Evolutionary conservation across 306 rosid species (phyloP).

Genomic region (Trifolium pratense): DNA sequence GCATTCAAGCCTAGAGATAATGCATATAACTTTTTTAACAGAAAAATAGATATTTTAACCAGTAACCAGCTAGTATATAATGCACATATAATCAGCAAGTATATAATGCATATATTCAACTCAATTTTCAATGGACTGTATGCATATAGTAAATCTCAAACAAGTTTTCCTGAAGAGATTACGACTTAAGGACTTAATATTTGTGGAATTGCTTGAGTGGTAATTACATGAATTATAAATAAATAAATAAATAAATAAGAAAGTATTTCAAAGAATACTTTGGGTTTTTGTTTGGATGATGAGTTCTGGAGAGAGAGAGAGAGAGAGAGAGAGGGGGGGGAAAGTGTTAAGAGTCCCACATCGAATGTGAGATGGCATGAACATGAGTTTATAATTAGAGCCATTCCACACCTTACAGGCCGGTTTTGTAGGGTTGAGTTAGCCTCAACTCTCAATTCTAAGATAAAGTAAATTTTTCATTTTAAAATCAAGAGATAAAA

Average conservation of each 20-base stretch:
- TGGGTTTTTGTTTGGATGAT: not conserved
- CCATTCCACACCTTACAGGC: no score
- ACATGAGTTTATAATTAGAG: no score
- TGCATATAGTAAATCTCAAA: constrained; percentile 2
- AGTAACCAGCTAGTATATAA: constrained; percentile 11
- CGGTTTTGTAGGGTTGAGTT: no score
- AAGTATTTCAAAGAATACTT: not conserved
- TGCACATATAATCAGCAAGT: constrained; percentile 17
- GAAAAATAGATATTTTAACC: constrained; percentile 12
- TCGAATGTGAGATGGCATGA: no score
- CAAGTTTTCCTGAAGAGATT: constrained; percentile 10
- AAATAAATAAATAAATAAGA: not conserved
- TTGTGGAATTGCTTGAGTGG: not conserved
- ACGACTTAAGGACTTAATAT: not conserved
- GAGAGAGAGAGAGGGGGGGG: not conserved
- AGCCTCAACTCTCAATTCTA: not conserved
- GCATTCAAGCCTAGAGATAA: constrained; percentile 18
- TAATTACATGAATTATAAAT: not conserved
- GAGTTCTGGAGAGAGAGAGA: not conserved
- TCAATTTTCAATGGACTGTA: constrained; percentile 25
- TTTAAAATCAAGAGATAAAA: constrained; percentile 2
- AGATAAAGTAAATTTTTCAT: not conserved
- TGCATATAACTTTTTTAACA: not conserved
- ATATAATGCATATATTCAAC: constrained; percentile 11
- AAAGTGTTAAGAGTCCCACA: not conserved